phyloP scores from a whole-genome alignment of 306 rosid species.

The Trifolium dubium region DNA sequence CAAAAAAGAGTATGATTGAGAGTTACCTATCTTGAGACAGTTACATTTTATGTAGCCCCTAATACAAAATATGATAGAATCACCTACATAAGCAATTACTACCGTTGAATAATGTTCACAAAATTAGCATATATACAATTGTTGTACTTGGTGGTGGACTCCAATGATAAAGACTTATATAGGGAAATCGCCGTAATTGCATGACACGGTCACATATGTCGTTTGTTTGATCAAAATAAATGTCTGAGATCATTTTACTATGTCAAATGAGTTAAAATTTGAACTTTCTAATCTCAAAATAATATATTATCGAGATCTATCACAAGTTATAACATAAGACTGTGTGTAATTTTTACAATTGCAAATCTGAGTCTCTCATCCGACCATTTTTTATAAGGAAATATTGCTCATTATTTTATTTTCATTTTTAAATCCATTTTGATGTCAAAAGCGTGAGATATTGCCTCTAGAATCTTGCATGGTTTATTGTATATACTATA shows the following conservation, averaged over 20 bases:
- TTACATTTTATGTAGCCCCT: neutral
- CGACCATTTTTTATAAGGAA: neutral
- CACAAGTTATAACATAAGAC: too few relatives aligned
- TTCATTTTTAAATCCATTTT: neutral
- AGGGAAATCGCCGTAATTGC: too few relatives aligned
- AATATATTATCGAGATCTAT: too few relatives aligned
- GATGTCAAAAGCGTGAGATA: conserved; percentile 29
- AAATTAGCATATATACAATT: conserved; percentile 26
- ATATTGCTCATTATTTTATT: conserved; percentile 7
- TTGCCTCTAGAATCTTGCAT: conserved; percentile 37
- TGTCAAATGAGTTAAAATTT: too few relatives aligned
- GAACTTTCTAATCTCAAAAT: too few relatives aligned
- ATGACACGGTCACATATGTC: too few relatives aligned
- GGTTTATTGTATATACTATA: conserved; percentile 21
- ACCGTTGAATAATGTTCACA: conserved; percentile 39
- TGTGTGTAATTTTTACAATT: too few relatives aligned
- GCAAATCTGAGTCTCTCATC: too few relatives aligned
- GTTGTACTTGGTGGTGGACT: conserved; percentile 43
- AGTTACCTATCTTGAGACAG: conserved; percentile 35
- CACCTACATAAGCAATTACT: conserved; percentile 39
- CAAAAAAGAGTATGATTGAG: conserved; percentile 39
- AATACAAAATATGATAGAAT: conserved; percentile 38
- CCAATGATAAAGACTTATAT: conserved; percentile 41
- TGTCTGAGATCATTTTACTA: too few relatives aligned
- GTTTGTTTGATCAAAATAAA: too few relatives aligned